Conservation (phyloP, 805 yeast genomes). For the Suhomyces emberorum region DNA sequence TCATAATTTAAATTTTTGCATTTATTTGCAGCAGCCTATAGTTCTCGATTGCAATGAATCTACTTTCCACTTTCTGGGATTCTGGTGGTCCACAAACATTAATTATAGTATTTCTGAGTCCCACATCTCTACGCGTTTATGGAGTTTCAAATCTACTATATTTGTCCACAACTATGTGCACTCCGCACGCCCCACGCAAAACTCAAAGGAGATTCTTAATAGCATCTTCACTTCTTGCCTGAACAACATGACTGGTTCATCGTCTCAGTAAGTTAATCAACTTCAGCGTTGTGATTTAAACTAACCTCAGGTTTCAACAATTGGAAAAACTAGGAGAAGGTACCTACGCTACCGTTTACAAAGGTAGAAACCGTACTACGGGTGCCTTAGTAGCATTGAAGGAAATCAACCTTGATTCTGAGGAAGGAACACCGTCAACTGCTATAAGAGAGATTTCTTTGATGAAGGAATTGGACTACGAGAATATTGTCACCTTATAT, state of each 20-base stretch:
- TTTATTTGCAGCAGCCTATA: too few species aligned
- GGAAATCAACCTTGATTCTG: conserved; percentile 91
- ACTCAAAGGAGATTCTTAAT: background rate
- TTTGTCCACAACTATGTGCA: too few species aligned
- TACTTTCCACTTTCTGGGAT: too few species aligned
- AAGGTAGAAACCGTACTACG: conserved; percentile 80
- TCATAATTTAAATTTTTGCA: too few species aligned
- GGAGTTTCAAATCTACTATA: too few species aligned
- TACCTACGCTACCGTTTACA: conserved; percentile 98
- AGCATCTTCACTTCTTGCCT: too few species aligned
- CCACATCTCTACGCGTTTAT: too few species aligned
- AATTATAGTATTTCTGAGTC: too few species aligned
- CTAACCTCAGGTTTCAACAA: conserved; percentile 39
- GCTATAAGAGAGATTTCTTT: conserved; percentile 95
- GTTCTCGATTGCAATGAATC: too few species aligned
- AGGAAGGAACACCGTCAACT: conserved; percentile 98
- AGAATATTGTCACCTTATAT: conserved; percentile 85
- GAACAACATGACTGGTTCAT: conserved; percentile 37
- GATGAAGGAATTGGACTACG: conserved; percentile 92
- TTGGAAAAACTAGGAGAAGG: conserved; percentile 91
- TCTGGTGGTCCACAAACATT: too few species aligned
- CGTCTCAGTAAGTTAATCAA: conserved; percentile 44
- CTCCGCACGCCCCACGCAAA: too few species aligned
- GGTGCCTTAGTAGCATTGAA: conserved; percentile 92
- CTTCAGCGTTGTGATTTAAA: background rate